These are phyloP conservation scores for Arthrobotrys megalospora DNA, from an alignment of 2,329 filamentous ascomycete genomes.

Conservation along the genomic window DNA sequence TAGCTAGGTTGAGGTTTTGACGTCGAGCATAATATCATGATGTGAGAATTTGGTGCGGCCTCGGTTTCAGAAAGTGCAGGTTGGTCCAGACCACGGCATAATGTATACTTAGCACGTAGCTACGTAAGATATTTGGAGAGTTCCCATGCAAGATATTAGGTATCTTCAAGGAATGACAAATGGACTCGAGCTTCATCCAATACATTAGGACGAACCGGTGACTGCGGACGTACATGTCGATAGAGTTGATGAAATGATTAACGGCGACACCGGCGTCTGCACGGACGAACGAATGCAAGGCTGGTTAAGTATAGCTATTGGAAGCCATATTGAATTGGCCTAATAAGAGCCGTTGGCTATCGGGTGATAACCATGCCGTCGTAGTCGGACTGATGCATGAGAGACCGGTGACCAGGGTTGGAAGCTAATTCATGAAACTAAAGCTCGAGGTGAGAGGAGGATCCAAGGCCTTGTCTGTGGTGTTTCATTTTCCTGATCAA, in stretches of 20 bases:
- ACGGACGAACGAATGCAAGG: constrained; percentile 2
- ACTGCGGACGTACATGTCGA: neutral
- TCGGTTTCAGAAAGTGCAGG: constrained; percentile 11
- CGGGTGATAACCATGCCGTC: constrained; percentile 13
- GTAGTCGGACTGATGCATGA: constrained; percentile 6
- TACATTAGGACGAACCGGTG: neutral
- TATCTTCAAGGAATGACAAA: neutral
- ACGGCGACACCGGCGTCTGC: neutral
- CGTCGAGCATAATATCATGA: neutral
- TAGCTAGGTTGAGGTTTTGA: neutral
- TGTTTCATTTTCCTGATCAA: neutral
- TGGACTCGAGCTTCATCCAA: neutral
- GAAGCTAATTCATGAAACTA: too few species aligned
- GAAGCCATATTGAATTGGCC: neutral
- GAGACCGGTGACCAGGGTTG: neutral
- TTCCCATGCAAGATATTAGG: neutral
- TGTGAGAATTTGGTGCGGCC: neutral
- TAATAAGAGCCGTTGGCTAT: constrained; percentile 2
- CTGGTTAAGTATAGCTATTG: neutral
- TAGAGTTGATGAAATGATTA: neutral
- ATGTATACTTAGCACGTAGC: too few species aligned
- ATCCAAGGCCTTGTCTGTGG: neutral
- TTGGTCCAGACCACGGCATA: too few species aligned
- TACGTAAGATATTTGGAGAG: too few species aligned
- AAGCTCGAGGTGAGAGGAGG: neutral